Conservation (phyloP, 2,329 filamentous ascomycete species). For the Plenodomus tracheiphilus region DNA sequence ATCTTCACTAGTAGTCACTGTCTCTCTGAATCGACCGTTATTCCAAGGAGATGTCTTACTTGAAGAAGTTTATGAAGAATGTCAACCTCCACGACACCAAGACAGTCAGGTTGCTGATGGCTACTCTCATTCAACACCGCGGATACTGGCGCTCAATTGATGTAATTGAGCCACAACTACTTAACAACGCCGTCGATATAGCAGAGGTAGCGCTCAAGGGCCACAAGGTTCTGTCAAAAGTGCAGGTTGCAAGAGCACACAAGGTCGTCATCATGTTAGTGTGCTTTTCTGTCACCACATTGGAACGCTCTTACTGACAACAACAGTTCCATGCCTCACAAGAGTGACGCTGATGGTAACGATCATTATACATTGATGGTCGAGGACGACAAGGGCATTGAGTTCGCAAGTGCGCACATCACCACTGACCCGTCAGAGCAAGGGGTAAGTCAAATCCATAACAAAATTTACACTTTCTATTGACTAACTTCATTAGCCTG, state of each 20-base stretch:
- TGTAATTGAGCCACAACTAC: background rate
- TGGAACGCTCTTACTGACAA: background rate
- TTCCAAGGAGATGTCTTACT: too few relatives aligned
- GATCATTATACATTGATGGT: background rate
- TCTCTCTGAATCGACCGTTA: too few relatives aligned
- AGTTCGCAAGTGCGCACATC: background rate
- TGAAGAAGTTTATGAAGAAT: background rate
- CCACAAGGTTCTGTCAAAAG: background rate
- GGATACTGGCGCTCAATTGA: background rate
- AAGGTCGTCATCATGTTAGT: background rate
- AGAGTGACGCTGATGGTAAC: background rate
- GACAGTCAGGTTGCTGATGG: background rate
- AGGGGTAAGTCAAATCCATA: background rate
- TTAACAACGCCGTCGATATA: background rate
- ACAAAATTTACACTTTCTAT: too few relatives aligned
- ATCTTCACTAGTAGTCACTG: too few relatives aligned
- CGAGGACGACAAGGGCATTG: background rate
- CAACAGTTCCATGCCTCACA: background rate
- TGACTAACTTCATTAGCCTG: too few relatives aligned
- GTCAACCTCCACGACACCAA: background rate
- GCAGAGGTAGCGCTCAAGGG: background rate
- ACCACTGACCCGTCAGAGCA: background rate
- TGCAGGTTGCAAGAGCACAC: background rate
- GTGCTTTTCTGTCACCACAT: background rate
- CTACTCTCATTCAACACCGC: background rate